Base-by-base conservation (phyloP, 805 yeast species). In the Saccharomycopsis capsularis region DNA sequence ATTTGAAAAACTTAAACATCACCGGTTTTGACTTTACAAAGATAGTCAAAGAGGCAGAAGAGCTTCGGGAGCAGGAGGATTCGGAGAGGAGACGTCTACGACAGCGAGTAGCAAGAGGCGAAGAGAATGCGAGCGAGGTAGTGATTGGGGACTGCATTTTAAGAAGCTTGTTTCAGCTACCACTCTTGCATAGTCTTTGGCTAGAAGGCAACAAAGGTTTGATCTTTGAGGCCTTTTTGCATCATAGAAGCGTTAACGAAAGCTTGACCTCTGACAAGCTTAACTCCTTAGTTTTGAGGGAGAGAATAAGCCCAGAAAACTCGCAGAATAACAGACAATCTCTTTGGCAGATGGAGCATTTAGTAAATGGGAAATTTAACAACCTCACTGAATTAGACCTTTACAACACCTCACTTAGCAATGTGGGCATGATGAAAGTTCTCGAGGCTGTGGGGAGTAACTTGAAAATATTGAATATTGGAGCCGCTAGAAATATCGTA, bases 131-230 rank as follows among this genome's bases (percentile, higher is more conserved):
- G 19, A 23, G 25, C 25, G n/a, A n/a, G n/a, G 5, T 34, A n/a
- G 24, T 16, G 18, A 16, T 11, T 19, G 3, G 32, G 15, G 2
- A 7, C 18, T 39, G 39, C 16, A 21, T 25, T 21, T 44, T 51
- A 16, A 24, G 29, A 1, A 38, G 41, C 18, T 16, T 51, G 2
- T 44, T 47, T 19, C 16, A 44, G 7, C 23, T 51, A 9, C 52
- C 54, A 11, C 4, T 39, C 11, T 47, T 51, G 35, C 25, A 24
- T 34, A 21, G 25, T 5, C n/a, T 47, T 23, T 44, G 40, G 24
- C 18, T 51, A 11, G 54, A 51, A 41, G 52, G 44, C 13, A 44
- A 40, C 27, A 34, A 27, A 9, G 29, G 35, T 5, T 38, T 51
- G 18, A 9, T 29, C 18, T 22, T 48, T 36, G 29, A 32, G 25